Base-by-base conservation (phyloP, 2,329 filamentous ascomycete species). In the Colletotrichum shisoi region DNA sequence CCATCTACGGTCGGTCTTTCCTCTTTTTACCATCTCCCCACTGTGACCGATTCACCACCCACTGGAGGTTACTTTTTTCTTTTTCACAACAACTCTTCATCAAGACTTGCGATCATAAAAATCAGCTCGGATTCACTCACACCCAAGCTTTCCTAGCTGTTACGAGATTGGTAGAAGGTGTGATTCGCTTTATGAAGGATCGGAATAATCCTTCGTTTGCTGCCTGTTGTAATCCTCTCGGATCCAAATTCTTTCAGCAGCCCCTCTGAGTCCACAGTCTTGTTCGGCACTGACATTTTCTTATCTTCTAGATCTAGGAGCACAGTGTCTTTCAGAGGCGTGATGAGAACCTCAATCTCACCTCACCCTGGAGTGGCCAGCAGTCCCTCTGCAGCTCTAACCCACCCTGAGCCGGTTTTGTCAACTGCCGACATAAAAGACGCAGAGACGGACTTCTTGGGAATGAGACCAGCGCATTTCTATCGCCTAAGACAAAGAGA, bases 391-490 rank as follows among this genome's bases (percentile, higher is more conserved):
- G 13, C n/a, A 34, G 31, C 31, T 34, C 7, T 7, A 3, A 34
- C n/a, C 13, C 8, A 39, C 13, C 4, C 24, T 58, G 4, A 2
- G 17, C 2, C n/a, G 39, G 42, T 21, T 31, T 48, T n/a, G 40
- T 46, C 15, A 12, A 27, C 24, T 34, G 9, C 45, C 49, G 21
- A 37, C 13, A 62, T 65, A 42, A 31, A 21, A 3, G 13, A 40
- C 1, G 9, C 27, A 1, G 42, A 40, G n/a, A 19, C 39, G 19
- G 21, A 17, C 8, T 31, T 44, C 15, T 9, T 65, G 34, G 57
- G 49, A 19, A 48, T 67, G 21, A 19, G 6, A 13, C 44, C 52
- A 13, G 17, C 34, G 7, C 27, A 67, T 2, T 37, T 68, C 17
- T 27, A 24, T n/a, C 21, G 40, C 4, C 37, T 66, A 5, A 34